Evolutionary conservation across 495 filamentous ascomycete genomes (phyloP), one percentile per base, ranked within the genome.

Genomic region (Pseudevernia furfuracea): DNA sequence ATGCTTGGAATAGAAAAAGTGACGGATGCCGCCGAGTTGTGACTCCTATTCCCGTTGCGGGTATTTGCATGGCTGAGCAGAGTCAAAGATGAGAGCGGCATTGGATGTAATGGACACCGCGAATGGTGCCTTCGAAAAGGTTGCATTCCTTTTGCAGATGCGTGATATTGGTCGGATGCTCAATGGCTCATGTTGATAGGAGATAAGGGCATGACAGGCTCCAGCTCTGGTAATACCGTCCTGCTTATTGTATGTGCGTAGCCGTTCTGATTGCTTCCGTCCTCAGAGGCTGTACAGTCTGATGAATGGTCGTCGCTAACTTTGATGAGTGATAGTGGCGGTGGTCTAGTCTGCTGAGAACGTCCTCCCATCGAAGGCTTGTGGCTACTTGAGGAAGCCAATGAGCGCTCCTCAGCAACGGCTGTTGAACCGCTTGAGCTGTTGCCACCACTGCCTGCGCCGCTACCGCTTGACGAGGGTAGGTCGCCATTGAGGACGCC

Each of bases 141-240:
- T 21, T 21, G 30, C 52, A 55, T 55, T 2, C 28, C 28, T 0
- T 55, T 21, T 3, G n/a, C 15, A 55, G 28, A 55, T 55, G 58
- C 14, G 8, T 28, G 21, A 1, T 39, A 32, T 19, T 19, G 28
- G 21, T 44, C 23, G 41, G 17, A 59, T 41, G 58, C 58, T 39
- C 36, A 39, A 41, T 59, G 58, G 28, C 58, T 44, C 58, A 44
- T 46, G 37, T 79, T 84, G 70, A 91, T 81, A 32, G 89, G 89
- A 21, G 87, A 90, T 53, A 91, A 77, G 36, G 89, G 89, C 69
- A 83, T 81, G 65, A 87, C 83, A 9, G 88, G 88, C 43, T 86
- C 89, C n/a, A 92, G 77, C 71, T 83, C 80, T n/a, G 81, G 80
- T 38, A 81, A 74, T 59, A 79, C 77, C 3, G 80, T 82, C 30